A percentile compares a stretch with the other conserved stretches of the same genome.
Evolutionary conservation across 202 grass and related monocot species (phyloP).

Genomic region (Musa balbisiana): DNA sequence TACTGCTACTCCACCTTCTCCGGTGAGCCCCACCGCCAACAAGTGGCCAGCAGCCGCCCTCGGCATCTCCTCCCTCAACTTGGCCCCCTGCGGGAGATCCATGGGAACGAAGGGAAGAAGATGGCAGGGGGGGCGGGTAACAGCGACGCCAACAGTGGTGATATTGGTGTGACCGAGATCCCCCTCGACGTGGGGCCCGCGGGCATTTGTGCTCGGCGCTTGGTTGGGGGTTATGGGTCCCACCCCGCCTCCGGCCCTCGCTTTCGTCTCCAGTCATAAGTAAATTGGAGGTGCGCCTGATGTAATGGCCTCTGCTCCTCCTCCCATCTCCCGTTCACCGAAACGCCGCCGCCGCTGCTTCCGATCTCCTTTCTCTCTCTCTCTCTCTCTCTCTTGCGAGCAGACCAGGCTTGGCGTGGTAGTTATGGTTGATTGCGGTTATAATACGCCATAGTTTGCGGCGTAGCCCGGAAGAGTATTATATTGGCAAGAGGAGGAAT

Average conservation of each 20-base stretch:
- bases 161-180: background rate
- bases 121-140: background rate
- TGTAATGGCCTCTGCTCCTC: background rate
- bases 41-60: background rate
- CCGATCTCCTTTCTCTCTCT: background rate
- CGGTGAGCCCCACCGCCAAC: background rate
- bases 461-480: background rate
- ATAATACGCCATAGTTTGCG: background rate
- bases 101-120: background rate
- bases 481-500: background rate
- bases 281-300: background rate
- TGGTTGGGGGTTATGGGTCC: background rate
- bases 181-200: background rate
- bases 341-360: too few relatives aligned
- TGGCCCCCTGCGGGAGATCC: background rate
- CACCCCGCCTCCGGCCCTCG: background rate
- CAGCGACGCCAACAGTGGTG: background rate
- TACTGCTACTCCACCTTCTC: background rate
- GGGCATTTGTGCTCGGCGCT: conserved; percentile 3
- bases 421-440: background rate
- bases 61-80: background rate
- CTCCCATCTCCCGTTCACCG: background rate
- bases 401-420: background rate
- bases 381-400: background rate
- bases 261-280: conserved; percentile 2